These are phyloP conservation scores for Turritis glabra DNA, from an alignment of 345 rosid genomes.

Conservation along the genomic window DNA sequence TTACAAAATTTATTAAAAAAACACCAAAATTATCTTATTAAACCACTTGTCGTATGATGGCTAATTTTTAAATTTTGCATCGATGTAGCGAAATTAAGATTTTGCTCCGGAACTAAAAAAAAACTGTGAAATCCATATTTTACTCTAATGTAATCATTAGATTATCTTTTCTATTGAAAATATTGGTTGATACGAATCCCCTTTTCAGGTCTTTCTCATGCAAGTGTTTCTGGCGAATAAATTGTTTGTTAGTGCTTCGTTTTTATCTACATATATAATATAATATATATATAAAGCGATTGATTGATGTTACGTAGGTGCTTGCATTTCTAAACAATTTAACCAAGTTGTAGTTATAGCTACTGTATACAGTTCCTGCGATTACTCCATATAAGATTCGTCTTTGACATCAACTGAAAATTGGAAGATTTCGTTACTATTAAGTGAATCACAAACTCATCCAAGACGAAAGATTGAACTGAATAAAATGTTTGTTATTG, in stretches of 20 bases:
- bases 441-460: not conserved
- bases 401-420: conserved; percentile 40
- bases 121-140: not conserved
- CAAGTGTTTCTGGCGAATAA: not conserved
- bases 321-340: conserved; percentile 72
- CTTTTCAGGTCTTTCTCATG: conserved; percentile 78
- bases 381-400: conserved; percentile 62
- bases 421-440: conserved; percentile 50
- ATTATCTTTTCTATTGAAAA: not conserved
- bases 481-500: too few species aligned
- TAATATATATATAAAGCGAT: too few species aligned
- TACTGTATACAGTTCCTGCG: conserved; percentile 68
- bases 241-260: not conserved
- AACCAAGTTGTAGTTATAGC: conserved; percentile 83
- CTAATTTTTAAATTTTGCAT: too few species aligned
- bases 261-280: not conserved
- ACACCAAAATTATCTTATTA: too few species aligned
- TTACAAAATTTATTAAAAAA: too few species aligned
- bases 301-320: conserved; percentile 43
- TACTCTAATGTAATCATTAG: not conserved
- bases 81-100: too few species aligned
- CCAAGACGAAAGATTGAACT: conserved; percentile 34
- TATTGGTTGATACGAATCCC: conserved; percentile 48
- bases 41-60: not conserved
- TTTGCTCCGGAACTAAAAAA: not conserved